phyloP scores from a whole-genome alignment of 2,329 filamentous ascomycete species.

The Fusarium hainanense region DNA sequence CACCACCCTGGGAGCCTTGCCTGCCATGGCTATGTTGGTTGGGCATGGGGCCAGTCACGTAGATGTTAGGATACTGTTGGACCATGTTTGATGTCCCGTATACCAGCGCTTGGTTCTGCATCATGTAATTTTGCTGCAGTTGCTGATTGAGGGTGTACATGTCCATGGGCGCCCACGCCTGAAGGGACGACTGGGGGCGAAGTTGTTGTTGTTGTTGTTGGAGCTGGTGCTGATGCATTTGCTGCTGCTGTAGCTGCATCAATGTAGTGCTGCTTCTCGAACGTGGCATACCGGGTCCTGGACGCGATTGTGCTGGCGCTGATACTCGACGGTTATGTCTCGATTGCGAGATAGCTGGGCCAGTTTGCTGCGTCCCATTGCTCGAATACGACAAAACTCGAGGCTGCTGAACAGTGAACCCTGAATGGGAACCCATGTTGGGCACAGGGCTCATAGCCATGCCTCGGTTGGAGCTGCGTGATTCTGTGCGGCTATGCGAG shows the following conservation, averaged over 20 bases:
- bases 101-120: conserved; percentile 34
- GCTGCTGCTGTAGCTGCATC: conserved; percentile 30
- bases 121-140: conserved; percentile 37
- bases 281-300: conserved; percentile 11
- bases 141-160: conserved; percentile 36
- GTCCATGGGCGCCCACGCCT: conserved; percentile 34
- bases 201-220: conserved; percentile 15
- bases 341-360: conserved; percentile 9
- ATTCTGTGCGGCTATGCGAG: conserved; percentile 21
- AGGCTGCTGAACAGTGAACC: conserved; percentile 17
- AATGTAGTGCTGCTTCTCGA: conserved; percentile 31
- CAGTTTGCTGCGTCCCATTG: conserved; percentile 27
- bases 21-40: conserved; percentile 23
- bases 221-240: conserved; percentile 18
- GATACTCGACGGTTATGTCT: conserved; percentile 36
- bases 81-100: conserved; percentile 36
- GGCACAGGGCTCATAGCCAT: conserved; percentile 10
- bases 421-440: conserved; percentile 18
- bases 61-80: conserved; percentile 37
- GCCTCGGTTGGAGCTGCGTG: conserved; percentile 24
- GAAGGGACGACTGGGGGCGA: conserved; percentile 23
- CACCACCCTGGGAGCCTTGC: conserved; percentile 33
- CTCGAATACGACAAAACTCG: conserved; percentile 33
- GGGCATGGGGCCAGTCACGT: conserved; percentile 23
- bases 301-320: conserved; percentile 29